These are phyloP conservation scores for Ascocoryne sarcoides DNA, from an alignment of 2,329 filamentous ascomycete genomes.

Conservation along the genomic window DNA sequence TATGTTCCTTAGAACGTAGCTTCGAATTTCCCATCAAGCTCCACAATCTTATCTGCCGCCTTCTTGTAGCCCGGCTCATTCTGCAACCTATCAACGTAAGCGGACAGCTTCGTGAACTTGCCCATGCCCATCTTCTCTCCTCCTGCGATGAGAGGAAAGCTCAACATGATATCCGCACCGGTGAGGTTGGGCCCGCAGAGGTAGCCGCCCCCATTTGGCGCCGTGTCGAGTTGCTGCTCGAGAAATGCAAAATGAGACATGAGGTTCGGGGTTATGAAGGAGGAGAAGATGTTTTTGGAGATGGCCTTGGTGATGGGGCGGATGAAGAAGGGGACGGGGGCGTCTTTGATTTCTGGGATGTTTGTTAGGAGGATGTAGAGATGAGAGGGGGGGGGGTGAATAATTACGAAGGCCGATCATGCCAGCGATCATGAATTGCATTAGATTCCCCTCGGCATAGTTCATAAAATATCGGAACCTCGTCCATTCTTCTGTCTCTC, in stretches of 20 bases:
- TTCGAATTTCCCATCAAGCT: constrained; percentile 30
- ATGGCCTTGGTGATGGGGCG: constrained; percentile 52
- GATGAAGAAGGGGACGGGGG: constrained; percentile 59
- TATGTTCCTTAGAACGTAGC: constrained; percentile 14
- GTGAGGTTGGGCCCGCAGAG: constrained; percentile 40
- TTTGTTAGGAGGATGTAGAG: constrained; percentile 24
- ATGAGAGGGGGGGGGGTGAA: neutral
- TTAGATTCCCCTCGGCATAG: constrained; percentile 77
- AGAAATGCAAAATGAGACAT: constrained; percentile 41
- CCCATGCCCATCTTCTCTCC: constrained; percentile 28
- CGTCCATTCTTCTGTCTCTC: constrained; percentile 53
- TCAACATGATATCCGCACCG: constrained; percentile 43
- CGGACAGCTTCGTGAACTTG: constrained; percentile 37
- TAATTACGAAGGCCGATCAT: constrained; percentile 48
- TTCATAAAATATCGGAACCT: constrained; percentile 65
- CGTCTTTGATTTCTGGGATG: constrained; percentile 42
- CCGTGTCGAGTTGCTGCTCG: constrained; percentile 38
- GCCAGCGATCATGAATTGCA: constrained; percentile 58
- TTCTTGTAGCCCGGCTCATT: constrained; percentile 35
- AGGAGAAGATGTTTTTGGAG: constrained; percentile 35
- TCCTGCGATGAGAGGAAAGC: constrained; percentile 40
- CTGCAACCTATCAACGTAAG: constrained; percentile 37
- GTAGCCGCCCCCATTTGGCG: constrained; percentile 39
- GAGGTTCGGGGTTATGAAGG: constrained; percentile 39
- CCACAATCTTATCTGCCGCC: constrained; percentile 40